phyloP scores from a whole-genome alignment of 192 early-diverging fungal genomes.

The Coemansia sp. region DNA sequence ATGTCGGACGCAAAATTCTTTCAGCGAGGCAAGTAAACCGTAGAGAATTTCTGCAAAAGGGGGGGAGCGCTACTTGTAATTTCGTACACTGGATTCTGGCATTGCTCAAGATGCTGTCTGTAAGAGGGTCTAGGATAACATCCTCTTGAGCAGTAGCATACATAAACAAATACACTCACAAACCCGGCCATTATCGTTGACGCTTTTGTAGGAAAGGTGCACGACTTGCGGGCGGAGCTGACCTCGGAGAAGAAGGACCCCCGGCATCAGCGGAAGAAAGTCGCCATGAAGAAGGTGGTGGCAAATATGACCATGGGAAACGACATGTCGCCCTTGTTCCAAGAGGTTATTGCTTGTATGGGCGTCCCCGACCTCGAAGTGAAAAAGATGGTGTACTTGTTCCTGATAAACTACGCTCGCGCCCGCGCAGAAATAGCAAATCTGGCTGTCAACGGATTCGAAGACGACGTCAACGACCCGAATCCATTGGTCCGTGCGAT shows the following conservation, averaged over 20 bases:
- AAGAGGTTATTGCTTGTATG: conserved; percentile 93
- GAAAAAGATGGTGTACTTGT: conserved; percentile 94
- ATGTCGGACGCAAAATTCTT: conserved; percentile 83
- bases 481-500: conserved; percentile 95
- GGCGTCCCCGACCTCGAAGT: conserved; percentile 81
- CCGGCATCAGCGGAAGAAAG: conserved; percentile 80
- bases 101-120: conserved; percentile 3
- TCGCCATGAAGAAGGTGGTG: conserved; percentile 91
- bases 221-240: conserved; percentile 85
- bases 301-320: conserved; percentile 99
- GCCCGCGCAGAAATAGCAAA: conserved; percentile 92
- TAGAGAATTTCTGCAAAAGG: not conserved
- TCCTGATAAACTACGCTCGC: conserved; percentile 94
- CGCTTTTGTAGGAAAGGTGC: conserved; percentile 73
- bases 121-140: not conserved
- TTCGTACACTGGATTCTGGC: not conserved
- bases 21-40: conserved; percentile 64
- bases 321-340: conserved; percentile 94
- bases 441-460: conserved; percentile 86
- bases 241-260: conserved; percentile 82
- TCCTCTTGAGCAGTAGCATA: not conserved
- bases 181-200: not conserved
- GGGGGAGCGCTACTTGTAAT: not conserved
- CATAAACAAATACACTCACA: not conserved
- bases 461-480: conserved; percentile 87